Conservation (phyloP, 768 basidiomycete species). For the Glaciozyma antarctica region DNA sequence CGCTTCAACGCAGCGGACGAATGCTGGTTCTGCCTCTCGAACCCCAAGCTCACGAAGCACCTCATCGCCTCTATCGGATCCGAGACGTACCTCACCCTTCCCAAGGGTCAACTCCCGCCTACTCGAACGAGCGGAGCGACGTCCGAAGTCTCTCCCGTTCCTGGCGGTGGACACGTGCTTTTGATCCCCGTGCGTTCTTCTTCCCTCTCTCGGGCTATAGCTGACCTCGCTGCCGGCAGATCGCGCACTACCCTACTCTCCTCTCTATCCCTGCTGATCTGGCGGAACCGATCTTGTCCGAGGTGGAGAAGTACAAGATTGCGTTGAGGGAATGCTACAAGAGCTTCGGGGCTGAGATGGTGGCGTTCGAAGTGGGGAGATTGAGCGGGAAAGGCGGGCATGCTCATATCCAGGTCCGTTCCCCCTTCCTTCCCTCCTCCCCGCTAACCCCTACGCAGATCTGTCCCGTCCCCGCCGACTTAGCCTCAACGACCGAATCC, state of each 20-base stretch:
- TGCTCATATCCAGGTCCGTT: slow-evolving; percentile 69
- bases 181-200: slow-evolving; percentile 57
- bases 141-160: slow-evolving; percentile 46
- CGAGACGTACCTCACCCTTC: slow-evolving; percentile 91
- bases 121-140: slow-evolving; percentile 44
- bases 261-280: slow-evolving; percentile 71
- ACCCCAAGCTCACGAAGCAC: slow-evolving; percentile 89
- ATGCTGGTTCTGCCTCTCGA: slow-evolving; percentile 98
- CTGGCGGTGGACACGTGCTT: slow-evolving; percentile 91
- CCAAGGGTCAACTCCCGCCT: slow-evolving; percentile 87
- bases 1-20: slow-evolving; percentile 56
- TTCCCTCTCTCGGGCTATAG: neutral
- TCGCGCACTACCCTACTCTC: slow-evolving; percentile 85
- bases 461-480: slow-evolving; percentile 59
- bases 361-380: slow-evolving; percentile 81
- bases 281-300: slow-evolving; percentile 61
- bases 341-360: slow-evolving; percentile 56
- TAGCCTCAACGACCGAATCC: slow-evolving; percentile 57
- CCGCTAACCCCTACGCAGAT: slow-evolving; percentile 34
- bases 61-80: slow-evolving; percentile 86
- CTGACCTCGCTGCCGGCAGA: slow-evolving; percentile 32
- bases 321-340: slow-evolving; percentile 64
- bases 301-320: slow-evolving; percentile 72
- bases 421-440: neutral
- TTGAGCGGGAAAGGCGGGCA: slow-evolving; percentile 80